These are phyloP conservation scores for Diutina scorzettiae DNA, from an alignment of 1,139 yeast genomes.

Conservation along the genomic window DNA sequence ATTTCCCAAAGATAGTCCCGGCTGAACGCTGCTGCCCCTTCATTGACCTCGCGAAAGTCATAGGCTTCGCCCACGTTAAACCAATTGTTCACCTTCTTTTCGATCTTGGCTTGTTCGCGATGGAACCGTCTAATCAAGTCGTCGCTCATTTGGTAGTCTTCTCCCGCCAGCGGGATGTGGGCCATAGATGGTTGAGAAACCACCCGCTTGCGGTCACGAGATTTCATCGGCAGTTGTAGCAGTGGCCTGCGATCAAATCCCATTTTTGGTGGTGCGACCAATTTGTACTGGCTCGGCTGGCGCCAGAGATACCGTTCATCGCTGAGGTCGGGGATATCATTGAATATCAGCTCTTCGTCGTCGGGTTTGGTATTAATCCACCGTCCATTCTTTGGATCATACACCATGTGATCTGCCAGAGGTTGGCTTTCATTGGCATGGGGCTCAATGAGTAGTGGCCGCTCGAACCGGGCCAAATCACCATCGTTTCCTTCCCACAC, in stretches of 20 bases:
- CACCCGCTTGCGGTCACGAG: background rate
- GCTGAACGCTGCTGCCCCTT: background rate
- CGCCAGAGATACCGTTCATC: background rate
- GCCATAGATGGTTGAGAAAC: background rate
- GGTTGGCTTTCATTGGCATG: background rate
- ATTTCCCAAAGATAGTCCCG: constrained; percentile 2
- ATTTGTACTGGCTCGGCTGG: background rate
- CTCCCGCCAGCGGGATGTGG: too few species aligned
- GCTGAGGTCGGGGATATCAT: constrained; percentile 3
- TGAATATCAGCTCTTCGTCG: constrained; percentile 1
- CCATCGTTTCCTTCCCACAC: constrained; percentile 4
- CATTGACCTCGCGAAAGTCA: background rate
- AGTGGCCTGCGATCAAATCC: background rate
- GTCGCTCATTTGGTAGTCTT: background rate
- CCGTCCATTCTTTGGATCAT: background rate
- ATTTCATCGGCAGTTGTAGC: constrained; percentile 1
- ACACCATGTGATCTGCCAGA: background rate
- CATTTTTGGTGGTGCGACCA: constrained; percentile 1
- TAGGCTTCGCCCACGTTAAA: background rate
- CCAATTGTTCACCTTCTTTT: constrained; percentile 3
- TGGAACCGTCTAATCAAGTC: background rate
- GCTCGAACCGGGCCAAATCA: constrained; percentile 2
- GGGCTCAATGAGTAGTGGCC: background rate
- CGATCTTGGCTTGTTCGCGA: constrained; percentile 1
- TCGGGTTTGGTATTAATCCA: background rate